Evolutionary conservation across 1,284 basidiomycete genomes (phyloP).

Genomic region (Retiboletus flavoniger): DNA sequence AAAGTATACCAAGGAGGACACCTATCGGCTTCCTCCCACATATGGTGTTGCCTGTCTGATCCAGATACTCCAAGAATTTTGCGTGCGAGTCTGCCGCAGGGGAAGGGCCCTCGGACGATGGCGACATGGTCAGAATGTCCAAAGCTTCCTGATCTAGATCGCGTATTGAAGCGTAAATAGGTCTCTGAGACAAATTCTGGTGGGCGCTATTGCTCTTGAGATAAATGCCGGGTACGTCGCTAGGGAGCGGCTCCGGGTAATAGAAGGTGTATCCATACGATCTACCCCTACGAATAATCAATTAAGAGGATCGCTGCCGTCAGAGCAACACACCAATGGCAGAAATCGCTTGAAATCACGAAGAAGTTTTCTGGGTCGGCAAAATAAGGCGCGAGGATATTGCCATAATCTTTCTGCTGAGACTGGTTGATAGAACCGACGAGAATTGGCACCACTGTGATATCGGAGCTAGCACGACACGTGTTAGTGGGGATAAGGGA

Average conservation of each 20-base stretch:
- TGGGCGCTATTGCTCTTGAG: constrained; percentile 48
- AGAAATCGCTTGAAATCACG: constrained; percentile 95
- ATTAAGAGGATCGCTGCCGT: background rate
- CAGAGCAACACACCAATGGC: constrained; percentile 76
- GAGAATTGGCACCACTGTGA: constrained; percentile 87
- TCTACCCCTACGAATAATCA: constrained; percentile 63
- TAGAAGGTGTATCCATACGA: constrained; percentile 92
- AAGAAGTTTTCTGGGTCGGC: constrained; percentile 77
- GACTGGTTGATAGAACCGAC: constrained; percentile 77
- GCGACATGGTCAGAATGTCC: constrained; percentile 63
- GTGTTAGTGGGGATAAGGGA: constrained; percentile 4
- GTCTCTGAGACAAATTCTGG: constrained; percentile 41
- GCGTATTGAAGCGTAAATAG: constrained; percentile 72
- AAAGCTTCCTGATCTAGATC: constrained; percentile 80
- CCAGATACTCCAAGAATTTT: constrained; percentile 75
- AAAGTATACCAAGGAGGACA: constrained; percentile 79
- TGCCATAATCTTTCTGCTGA: constrained; percentile 64
- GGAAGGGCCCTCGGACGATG: constrained; percentile 28
- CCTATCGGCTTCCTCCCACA: constrained; percentile 97
- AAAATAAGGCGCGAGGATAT: constrained; percentile 79
- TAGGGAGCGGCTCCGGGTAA: constrained; percentile 66
- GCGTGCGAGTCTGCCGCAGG: constrained; percentile 55
- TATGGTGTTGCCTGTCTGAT: constrained; percentile 90
- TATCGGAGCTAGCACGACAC: constrained; percentile 52
- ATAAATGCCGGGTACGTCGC: constrained; percentile 46